Percentiles rank a stretch among this genome's conserved stretches.
Conservation (phyloP, 768 basidiomycete genomes). For the Russula foetens region DNA sequence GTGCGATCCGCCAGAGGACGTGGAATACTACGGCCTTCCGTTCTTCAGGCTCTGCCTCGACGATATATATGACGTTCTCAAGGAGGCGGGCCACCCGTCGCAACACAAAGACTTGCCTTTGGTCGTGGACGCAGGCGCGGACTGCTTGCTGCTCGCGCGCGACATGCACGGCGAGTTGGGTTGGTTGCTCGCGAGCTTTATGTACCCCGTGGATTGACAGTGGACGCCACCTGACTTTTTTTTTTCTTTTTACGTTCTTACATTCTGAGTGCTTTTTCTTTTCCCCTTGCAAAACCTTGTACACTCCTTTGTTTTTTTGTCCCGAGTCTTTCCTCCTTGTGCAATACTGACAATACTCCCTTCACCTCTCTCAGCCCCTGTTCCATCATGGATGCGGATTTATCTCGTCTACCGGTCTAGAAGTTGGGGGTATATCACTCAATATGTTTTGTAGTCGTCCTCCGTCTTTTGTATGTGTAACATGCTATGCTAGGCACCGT, state of each 20-base stretch:
- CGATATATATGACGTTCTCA: slow-evolving; percentile 57
- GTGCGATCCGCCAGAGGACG: slow-evolving; percentile 54
- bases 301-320: neutral
- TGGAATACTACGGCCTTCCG: slow-evolving; percentile 64
- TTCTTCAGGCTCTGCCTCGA: slow-evolving; percentile 66
- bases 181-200: slow-evolving; percentile 78
- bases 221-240: neutral
- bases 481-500: too few relatives aligned
- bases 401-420: too few relatives aligned
- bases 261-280: neutral
- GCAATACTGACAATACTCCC: neutral
- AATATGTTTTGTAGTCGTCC: too few relatives aligned
- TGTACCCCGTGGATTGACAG: slow-evolving; percentile 50
- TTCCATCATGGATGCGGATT: neutral
- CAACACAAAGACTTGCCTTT: slow-evolving; percentile 65
- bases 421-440: too few relatives aligned
- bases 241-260: neutral
- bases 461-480: too few relatives aligned
- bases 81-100: slow-evolving; percentile 74
- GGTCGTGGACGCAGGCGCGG: slow-evolving; percentile 68
- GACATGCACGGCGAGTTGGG: slow-evolving; percentile 50
- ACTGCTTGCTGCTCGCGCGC: slow-evolving; percentile 69
- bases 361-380: neutral
- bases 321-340: too few relatives aligned
- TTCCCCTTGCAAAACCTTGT: neutral